Percentiles rank a stretch among this genome's conserved stretches.
Evolutionary conservation across 164 flowering plant genomes (phyloP).

Genomic region (Cinnamomum chago): DNA sequence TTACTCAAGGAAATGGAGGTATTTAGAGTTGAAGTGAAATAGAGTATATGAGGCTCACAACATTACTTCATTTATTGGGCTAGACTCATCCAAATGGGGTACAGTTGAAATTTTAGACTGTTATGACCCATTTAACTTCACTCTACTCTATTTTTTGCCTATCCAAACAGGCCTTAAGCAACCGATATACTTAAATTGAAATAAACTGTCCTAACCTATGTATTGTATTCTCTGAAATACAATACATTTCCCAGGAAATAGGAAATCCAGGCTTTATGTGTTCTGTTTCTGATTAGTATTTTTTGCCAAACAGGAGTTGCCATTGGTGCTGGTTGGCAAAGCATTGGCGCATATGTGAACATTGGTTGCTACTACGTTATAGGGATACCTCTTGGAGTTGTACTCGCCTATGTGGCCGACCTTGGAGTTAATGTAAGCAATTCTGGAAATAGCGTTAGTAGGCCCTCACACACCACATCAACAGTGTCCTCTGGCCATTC

Average conservation of each 20-base stretch:
- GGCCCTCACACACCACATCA: background rate
- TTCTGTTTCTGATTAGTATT: background rate
- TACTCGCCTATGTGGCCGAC: conserved; percentile 35
- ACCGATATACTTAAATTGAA: background rate
- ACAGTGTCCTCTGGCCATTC: background rate
- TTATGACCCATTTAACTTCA: too few species aligned
- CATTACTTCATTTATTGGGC: too few species aligned
- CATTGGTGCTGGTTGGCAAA: conserved; percentile 43
- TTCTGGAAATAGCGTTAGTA: background rate
- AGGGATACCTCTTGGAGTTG: conserved; percentile 41
- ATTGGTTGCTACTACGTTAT: conserved; percentile 39
- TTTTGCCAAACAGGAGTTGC: conserved; percentile 30
- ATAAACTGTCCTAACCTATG: background rate
- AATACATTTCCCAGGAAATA: background rate
- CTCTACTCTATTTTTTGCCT: too few species aligned
- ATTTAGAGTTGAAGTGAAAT: too few species aligned
- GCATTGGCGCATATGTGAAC: conserved; percentile 37
- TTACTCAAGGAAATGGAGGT: too few species aligned
- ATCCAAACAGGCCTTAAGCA: too few species aligned
- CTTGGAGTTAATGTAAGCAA: conserved; percentile 32
- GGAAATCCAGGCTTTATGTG: background rate
- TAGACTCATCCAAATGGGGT: too few species aligned
- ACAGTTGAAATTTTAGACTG: too few species aligned
- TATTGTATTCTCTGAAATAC: background rate
- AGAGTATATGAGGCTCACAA: too few species aligned